Evolutionary conservation across 768 basidiomycete genomes (phyloP).

Genomic region (Favolaschia claudopus): DNA sequence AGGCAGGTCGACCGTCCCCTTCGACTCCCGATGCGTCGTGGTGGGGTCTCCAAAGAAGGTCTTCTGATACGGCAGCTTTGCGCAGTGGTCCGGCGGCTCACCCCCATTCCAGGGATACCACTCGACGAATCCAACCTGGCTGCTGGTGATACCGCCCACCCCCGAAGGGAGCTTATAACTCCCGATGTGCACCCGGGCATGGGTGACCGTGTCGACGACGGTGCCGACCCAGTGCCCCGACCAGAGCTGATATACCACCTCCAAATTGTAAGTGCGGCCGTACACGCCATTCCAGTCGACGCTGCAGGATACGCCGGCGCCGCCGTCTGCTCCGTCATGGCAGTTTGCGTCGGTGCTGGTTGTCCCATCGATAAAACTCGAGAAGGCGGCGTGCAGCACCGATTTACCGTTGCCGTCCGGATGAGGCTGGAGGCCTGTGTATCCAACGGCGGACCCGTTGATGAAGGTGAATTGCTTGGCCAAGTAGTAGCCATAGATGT

Average conservation of each 20-base stretch:
- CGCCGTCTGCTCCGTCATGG: conserved; percentile 9
- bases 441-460: background rate
- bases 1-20: background rate
- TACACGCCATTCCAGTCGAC: conserved; percentile 18
- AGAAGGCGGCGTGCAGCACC: conserved; percentile 3
- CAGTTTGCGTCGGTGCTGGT: conserved; percentile 12
- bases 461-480: conserved; percentile 2
- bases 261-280: background rate
- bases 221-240: conserved; percentile 9
- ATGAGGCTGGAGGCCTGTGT: conserved; percentile 12
- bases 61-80: conserved; percentile 13
- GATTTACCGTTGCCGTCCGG: background rate
- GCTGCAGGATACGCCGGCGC: conserved; percentile 16
- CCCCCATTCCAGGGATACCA: conserved; percentile 24
- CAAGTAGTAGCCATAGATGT: conserved; percentile 13
- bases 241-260: background rate
- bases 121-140: conserved; percentile 22
- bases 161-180: conserved; percentile 5
- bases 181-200: conserved; percentile 10
- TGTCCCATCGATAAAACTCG: conserved; percentile 9
- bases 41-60: conserved; percentile 10
- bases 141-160: background rate
- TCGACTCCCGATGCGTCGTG: background rate
- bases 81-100: conserved; percentile 15
- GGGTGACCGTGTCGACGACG: conserved; percentile 8